These are phyloP conservation scores for Megacollybia marginata DNA, from an alignment of 768 basidiomycete genomes.

Conservation along the genomic window DNA sequence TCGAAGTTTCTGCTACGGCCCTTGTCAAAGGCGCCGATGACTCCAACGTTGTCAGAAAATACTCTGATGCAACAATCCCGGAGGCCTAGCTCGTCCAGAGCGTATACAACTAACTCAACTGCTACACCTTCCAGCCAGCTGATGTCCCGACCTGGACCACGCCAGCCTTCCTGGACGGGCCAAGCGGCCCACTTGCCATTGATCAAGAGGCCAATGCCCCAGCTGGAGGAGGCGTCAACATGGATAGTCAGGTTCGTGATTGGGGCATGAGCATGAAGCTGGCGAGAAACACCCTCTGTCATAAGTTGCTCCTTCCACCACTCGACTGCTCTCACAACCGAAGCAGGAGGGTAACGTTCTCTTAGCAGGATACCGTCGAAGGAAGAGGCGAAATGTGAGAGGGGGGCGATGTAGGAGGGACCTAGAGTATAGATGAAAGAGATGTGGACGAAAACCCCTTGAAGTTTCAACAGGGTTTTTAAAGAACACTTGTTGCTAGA, in stretches of 20 bases:
- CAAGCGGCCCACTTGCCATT: slow-evolving; percentile 7
- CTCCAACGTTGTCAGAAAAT: too few relatives aligned
- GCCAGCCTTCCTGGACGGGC: slow-evolving; percentile 3
- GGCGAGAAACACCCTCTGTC: neutral
- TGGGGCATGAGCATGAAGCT: slow-evolving; percentile 7
- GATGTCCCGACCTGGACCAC: slow-evolving; percentile 6
- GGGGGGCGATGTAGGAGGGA: slow-evolving; percentile 15
- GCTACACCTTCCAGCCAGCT: too few relatives aligned
- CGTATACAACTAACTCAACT: too few relatives aligned
- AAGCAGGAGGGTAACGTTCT: slow-evolving; percentile 9
- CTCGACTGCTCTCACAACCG: slow-evolving; percentile 12
- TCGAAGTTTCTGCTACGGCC: too few relatives aligned
- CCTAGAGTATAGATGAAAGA: too few relatives aligned
- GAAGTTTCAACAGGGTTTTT: slow-evolving; percentile 9
- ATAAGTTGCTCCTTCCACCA: slow-evolving; percentile 20
- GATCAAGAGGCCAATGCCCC: slow-evolving; percentile 14
- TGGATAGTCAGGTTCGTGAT: slow-evolving; percentile 16
- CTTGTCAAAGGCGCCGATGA: too few relatives aligned
- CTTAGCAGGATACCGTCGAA: slow-evolving; percentile 12
- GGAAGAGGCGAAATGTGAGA: slow-evolving; percentile 17
- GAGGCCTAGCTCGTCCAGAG: too few relatives aligned
- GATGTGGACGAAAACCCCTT: slow-evolving; percentile 10
- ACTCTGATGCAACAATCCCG: too few relatives aligned
- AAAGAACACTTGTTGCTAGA: neutral
- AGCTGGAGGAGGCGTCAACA: slow-evolving; percentile 23